Evolutionary conservation across 768 basidiomycete species (phyloP), one percentile per base, ranked within the genome.

Genomic region (Podaxis sp.): DNA sequence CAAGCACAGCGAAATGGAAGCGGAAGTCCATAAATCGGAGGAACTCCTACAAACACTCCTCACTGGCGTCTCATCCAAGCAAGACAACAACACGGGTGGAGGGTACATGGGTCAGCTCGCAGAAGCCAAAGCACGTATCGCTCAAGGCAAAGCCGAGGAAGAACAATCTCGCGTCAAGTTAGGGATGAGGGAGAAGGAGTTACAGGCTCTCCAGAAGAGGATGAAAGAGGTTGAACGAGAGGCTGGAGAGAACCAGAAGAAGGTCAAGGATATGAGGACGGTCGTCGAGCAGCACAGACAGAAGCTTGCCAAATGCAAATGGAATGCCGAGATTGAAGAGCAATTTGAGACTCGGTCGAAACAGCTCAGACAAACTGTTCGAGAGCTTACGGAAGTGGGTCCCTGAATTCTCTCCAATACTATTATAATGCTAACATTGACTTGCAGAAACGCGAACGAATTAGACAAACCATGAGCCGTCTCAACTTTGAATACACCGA

Each of bases 91-190:
- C 44, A 84, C 86, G 17, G 84, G 87, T 9, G 94, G 95, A 2
- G 97, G 97, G 0, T 99, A 98, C 74, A 90, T 99, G 87, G 97
- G 95, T 19, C 96, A 98, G 73, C 84, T 99, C 46, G 92, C 95
- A 0, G 88, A 93, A 13, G 92, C 95, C 0, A 87, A 87, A 68
- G 85, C 85, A 1, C 85, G 87, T 2, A 76, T 90, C 0, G 87
- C 94, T 0, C 89, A 92, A 58, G 89, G 88, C 0, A 79, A 83
- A 7, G 89, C 95, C 0, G 95, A 95, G 68, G 92, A 93, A 67
- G 89, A 96, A 69, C 93, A 96, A 70, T 84, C 81, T 58, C 87
- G 87, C 51, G 80, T 89, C 49, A 88, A 90, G 72, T 83, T 97
- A 42, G 83, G 76, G 2, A 88, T 95, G 82, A 81, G 82, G 30